Evolutionary conservation across 345 rosid species (phyloP).

Genomic region (Citrus glauca): DNA sequence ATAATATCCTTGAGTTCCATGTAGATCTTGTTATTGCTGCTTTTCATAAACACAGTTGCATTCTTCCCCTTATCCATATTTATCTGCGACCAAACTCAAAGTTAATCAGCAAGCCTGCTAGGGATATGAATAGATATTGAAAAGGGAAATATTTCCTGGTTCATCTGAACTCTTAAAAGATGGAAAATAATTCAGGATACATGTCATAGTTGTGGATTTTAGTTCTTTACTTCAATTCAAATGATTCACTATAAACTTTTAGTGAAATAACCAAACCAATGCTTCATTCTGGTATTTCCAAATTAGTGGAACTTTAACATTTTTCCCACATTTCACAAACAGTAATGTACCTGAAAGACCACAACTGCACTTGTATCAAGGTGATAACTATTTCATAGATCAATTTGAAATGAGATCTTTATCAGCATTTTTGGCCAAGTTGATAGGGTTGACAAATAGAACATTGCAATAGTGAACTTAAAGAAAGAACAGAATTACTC

Average conservation of each 20-base stretch:
- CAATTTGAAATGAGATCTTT: not conserved
- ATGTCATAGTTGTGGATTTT: not conserved
- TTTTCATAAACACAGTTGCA: conserved; percentile 3
- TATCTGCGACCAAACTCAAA: conserved; percentile 13
- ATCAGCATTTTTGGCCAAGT: not conserved
- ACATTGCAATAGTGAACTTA: not conserved
- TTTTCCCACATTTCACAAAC: not conserved
- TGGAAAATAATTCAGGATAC: not conserved
- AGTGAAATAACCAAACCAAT: not conserved
- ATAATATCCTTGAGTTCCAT: conserved; percentile 40
- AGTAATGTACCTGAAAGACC: not conserved
- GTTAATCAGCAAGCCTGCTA: not conserved
- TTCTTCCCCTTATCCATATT: conserved; percentile 22
- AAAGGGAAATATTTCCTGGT: not conserved
- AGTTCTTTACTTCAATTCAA: not conserved
- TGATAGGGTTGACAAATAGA: not conserved
- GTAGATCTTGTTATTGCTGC: conserved; percentile 25
- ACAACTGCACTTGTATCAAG: not conserved
- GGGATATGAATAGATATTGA: not conserved
- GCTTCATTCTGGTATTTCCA: not conserved
- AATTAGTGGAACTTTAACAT: not conserved
- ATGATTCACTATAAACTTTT: not conserved
- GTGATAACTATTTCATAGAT: not conserved
- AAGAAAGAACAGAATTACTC: not conserved
- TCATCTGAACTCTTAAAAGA: not conserved